Evolutionary conservation across 2,329 filamentous ascomycete species (phyloP).

Genomic region (Hymenoscyphus linearis): DNA sequence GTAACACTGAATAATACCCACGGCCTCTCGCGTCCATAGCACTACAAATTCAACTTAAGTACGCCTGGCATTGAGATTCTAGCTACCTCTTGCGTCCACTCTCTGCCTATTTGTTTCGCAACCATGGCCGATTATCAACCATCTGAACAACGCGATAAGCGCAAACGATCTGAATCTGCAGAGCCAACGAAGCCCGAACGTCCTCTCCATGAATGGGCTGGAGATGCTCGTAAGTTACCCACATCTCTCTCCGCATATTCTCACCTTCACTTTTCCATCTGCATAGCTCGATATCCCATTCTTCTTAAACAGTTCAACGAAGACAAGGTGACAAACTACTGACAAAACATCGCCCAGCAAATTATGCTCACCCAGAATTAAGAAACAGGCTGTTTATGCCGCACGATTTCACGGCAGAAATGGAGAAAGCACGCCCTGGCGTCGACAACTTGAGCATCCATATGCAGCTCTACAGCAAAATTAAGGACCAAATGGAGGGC

Average conservation of each 20-base stretch:
- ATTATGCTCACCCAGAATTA: background rate
- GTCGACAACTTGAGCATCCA: background rate
- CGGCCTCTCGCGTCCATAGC: background rate
- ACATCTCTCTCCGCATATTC: background rate
- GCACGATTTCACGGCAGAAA: background rate
- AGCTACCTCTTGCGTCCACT: background rate
- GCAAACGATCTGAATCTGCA: background rate
- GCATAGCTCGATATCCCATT: background rate
- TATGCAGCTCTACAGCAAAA: background rate
- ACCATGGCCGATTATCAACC: background rate
- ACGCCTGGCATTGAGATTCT: background rate
- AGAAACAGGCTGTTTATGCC: background rate
- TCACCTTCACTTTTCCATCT: background rate
- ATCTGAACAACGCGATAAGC: background rate
- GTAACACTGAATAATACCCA: background rate
- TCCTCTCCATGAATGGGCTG: background rate
- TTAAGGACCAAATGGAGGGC: background rate
- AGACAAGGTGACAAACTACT: background rate
- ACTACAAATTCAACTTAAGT: background rate
- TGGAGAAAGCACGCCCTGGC: background rate
- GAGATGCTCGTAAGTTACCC: background rate
- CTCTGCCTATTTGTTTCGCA: background rate
- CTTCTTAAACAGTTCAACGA: background rate
- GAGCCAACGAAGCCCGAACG: background rate
- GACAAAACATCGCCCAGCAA: background rate